Evolutionary conservation across 2,329 filamentous ascomycete genomes (phyloP), one percentile per base, ranked within the genome.

Genomic region (Plenodomus tracheiphilus): DNA sequence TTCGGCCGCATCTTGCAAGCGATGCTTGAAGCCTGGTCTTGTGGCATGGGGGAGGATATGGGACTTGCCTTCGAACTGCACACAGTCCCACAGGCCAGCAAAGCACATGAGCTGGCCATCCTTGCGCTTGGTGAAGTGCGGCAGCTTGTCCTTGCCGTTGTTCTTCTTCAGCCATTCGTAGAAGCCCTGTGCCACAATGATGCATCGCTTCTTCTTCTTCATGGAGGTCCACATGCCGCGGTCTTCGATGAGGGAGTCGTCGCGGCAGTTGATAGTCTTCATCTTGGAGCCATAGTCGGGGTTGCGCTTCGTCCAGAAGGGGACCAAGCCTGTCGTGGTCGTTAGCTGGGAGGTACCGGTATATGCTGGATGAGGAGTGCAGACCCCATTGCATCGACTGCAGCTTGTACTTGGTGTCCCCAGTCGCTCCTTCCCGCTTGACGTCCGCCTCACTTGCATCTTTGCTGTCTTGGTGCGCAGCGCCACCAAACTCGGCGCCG

Each of bases 241-340:
- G 8, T 87, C 81, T 9, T 86, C 82, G 5, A 83, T 79, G 17
- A 97, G 77, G 1, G 90, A 94, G 72, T 97, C 93, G 65, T 93
- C 89, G 2, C 93, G 86, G 70, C 93, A 97, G 74, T 99, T 97
- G 72, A 97, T 97, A 0, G 91, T 96, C 66, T 88, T 90, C 79
- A 96, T 81, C 71, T 91, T 79, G 1, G 85, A 85, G 20, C 82
- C 80, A 64, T 94, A 93, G 65, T 91, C 85, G 0, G 91, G 89
- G 43, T 85, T 85, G 11, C 87, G 81, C 75, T 93, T 96, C 3
- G 89, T 95, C 93, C 93, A 97, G 72, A 87, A 96, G 0, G 94
- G 93, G 13, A 97, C 80, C 6, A 99, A 80, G 0, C 93, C 75
- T 77, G 36, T 9, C 11, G 30, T 20, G 15, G 32, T 8, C 30